Percentiles rank a stretch among this genome's conserved stretches.
phyloP scores from a whole-genome alignment of 805 yeast genomes.

The Saccharomycopsis oosterbeekiorum region DNA sequence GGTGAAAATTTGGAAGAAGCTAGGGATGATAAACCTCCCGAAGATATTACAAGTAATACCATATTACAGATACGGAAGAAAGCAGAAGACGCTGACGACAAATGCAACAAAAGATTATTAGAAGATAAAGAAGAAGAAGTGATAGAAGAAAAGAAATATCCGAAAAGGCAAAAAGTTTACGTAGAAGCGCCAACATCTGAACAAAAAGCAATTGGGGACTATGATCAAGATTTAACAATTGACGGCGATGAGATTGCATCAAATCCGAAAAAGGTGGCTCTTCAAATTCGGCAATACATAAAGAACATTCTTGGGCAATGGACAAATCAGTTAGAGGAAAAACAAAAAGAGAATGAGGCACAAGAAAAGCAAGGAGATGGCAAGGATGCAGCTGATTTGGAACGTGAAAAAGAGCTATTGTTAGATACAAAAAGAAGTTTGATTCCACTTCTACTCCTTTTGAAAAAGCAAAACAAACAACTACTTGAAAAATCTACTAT shows the following conservation, averaged over 20 bases:
- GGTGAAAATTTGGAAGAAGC: not conserved
- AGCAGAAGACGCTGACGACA: not conserved
- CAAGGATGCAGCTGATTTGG: not conserved
- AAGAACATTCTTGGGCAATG: constrained; percentile 36
- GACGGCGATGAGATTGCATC: constrained; percentile 14
- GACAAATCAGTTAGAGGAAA: constrained; percentile 28
- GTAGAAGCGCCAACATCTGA: not conserved
- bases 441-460: constrained; percentile 42
- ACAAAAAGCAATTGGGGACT: not conserved
- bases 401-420: constrained; percentile 25
- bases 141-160: no score
- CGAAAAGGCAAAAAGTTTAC: not conserved
- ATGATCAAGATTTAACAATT: constrained; percentile 26
- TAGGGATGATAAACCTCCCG: not conserved
- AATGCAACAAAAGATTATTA: not conserved
- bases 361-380: constrained; percentile 14
- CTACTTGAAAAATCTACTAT: constrained; percentile 27
- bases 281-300: constrained; percentile 40
- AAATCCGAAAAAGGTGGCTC: constrained; percentile 24
- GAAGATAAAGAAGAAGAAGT: not conserved
- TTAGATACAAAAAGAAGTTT: constrained; percentile 40
- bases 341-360: constrained; percentile 29
- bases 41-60: not conserved
- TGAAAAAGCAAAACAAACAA: constrained; percentile 32
- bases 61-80: not conserved